These are phyloP conservation scores for Anthracocystis walkeri DNA, from an alignment of 1,284 basidiomycete species.

Conservation along the genomic window DNA sequence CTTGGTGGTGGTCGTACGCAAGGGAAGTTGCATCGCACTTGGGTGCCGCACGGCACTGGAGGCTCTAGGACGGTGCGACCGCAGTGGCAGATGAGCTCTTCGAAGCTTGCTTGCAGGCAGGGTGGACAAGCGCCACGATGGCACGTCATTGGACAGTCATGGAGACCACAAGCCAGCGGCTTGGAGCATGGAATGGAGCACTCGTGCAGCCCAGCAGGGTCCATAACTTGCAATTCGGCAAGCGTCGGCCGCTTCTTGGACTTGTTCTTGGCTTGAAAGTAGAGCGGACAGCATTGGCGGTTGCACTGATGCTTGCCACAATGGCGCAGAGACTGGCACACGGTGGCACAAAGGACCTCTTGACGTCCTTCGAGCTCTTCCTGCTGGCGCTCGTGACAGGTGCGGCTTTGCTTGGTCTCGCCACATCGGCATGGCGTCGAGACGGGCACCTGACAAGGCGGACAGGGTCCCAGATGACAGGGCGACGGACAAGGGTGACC, in stretches of 20 bases:
- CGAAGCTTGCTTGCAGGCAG: conserved; percentile 66
- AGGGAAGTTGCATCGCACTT: conserved; percentile 63
- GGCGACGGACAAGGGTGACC: conserved; percentile 57
- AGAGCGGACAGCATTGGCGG: conserved; percentile 63
- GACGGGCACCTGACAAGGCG: conserved; percentile 58
- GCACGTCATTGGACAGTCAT: conserved; percentile 63
- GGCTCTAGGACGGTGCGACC: conserved; percentile 67
- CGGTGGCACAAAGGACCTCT: conserved; percentile 56
- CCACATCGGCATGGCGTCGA: conserved; percentile 68
- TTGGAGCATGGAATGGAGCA: conserved; percentile 61
- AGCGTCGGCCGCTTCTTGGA: conserved; percentile 48
- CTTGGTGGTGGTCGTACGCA: conserved; percentile 59
- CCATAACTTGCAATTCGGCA: conserved; percentile 56
- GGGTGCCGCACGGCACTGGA: conserved; percentile 66
- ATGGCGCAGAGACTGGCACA: conserved; percentile 62
- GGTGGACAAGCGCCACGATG: conserved; percentile 67
- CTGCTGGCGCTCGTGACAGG: conserved; percentile 49
- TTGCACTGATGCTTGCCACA: conserved; percentile 64
- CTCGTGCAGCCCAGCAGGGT: conserved; percentile 64
- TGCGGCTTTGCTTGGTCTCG: conserved; percentile 57
- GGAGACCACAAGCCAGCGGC: conserved; percentile 61
- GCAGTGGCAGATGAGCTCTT: conserved; percentile 65
- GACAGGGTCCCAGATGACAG: conserved; percentile 64
- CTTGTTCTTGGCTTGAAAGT: conserved; percentile 61
- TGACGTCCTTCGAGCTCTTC: conserved; percentile 51